Percentiles rank a stretch among this genome's conserved stretches.
Evolutionary conservation across 2,329 filamentous ascomycete genomes (phyloP).

Genomic region (Parastagonospora nodorum): DNA sequence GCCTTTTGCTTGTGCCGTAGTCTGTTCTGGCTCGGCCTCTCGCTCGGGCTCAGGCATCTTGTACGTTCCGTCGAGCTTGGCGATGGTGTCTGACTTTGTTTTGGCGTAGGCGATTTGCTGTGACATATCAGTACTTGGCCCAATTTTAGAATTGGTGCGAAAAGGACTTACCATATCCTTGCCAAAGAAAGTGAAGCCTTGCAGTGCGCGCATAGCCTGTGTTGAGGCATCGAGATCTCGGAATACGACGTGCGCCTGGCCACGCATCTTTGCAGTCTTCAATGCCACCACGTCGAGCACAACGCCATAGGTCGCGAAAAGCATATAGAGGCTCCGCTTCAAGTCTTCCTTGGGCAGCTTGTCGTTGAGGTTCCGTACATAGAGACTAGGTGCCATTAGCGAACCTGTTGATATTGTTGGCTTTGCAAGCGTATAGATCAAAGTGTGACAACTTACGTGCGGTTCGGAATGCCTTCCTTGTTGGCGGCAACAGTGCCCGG

Average conservation of each 20-base stretch:
- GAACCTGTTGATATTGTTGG: conserved; percentile 6
- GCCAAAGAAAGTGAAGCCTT: conserved; percentile 85
- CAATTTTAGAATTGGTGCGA: background rate
- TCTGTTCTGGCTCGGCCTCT: conserved; percentile 23
- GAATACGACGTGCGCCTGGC: conserved; percentile 92
- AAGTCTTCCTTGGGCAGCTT: conserved; percentile 91
- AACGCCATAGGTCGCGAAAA: conserved; percentile 92
- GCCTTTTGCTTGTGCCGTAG: conserved; percentile 50
- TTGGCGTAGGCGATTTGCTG: conserved; percentile 93
- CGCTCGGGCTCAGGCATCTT: conserved; percentile 62
- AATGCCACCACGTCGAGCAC: conserved; percentile 90
- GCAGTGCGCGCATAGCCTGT: conserved; percentile 86
- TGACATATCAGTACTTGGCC: background rate
- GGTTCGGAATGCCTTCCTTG: conserved; percentile 33
- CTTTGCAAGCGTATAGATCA: background rate
- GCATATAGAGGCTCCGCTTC: conserved; percentile 83
- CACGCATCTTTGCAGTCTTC: conserved; percentile 90
- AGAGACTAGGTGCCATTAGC: conserved; percentile 64
- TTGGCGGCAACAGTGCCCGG: conserved; percentile 24
- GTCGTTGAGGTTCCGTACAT: conserved; percentile 84
- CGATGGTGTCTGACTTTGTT: conserved; percentile 82
- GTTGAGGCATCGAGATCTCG: conserved; percentile 89
- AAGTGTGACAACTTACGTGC: conserved; percentile 35
- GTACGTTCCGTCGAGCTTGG: conserved; percentile 91
- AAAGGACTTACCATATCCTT: conserved; percentile 72